Base-by-base conservation (phyloP, 805 yeast species). In the Wickerhamomyces kurtzmanii region DNA sequence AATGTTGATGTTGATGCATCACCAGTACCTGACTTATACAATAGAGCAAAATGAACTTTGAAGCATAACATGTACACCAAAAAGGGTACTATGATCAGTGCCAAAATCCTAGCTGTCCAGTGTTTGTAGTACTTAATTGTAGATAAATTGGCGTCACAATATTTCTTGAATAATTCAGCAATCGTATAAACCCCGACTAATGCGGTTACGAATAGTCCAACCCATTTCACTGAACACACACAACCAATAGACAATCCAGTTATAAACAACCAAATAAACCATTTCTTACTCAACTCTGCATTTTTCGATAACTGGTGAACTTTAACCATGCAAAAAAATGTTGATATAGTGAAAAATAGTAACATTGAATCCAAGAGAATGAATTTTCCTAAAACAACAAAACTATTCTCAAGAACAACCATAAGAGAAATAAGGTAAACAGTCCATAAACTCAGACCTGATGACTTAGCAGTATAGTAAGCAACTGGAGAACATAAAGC, bases 1-100 rank as follows among this genome's bases (percentile, higher is more conserved):
- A 89, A 64, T 1, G 96, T 77, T 12, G 91, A 77, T 59, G 91
- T 83, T 29, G 91, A 76, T 3, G 93, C 81, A 52, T 89, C 95
- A 23, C 97, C 98, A 0, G 95, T 75, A 12, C 98, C 98, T 2
- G 93, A 70, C 43, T 75, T 75, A 44, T 68, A 72, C 32, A 91
- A 67, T 21, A 86, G 58, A 12, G 66, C 44, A 43, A 91, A 91
- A 52, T 91, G 98, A 23, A 82, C 59, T 47, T 76, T 80, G 67
- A 91, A 91, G 44, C 78, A 71, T 18, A 67, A 43, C 45, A 82
- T 48, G 46, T 84, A 91, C 15, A 89, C 71, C 17, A 64, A 17
- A 17, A 75, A 46, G 3, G 98, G 98, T 12, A 85, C 51, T 2
- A 79, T 24, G 23, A 91, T 83, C 45, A 91, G 59, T 9, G 76